Evolutionary conservation across 805 yeast genomes (phyloP).

Genomic region (Brettanomyces bruxellensis): DNA sequence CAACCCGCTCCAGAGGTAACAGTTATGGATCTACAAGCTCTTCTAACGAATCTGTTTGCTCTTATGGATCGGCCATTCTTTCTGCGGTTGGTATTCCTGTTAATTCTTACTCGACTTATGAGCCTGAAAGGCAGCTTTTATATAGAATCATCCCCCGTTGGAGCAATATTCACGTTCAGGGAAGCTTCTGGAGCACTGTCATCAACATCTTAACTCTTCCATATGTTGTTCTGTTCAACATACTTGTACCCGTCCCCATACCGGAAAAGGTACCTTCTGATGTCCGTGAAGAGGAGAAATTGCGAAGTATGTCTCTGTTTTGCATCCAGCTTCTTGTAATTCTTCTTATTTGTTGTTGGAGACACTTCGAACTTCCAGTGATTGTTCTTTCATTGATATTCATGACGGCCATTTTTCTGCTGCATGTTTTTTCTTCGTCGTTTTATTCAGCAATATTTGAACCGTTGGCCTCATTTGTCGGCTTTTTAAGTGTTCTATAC

Average conservation of each 20-base stretch:
- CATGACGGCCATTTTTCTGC: neutral
- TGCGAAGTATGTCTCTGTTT: constrained; percentile 16
- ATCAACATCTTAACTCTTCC: constrained; percentile 19
- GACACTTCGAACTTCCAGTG: neutral
- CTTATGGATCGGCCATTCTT: neutral
- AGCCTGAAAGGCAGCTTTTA: neutral
- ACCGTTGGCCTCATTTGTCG: constrained; percentile 17
- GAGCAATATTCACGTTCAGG: neutral
- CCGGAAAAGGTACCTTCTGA: constrained; percentile 14
- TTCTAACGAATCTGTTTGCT: neutral
- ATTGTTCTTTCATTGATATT: neutral
- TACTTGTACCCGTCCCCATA: constrained; percentile 21
- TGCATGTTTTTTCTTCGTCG: neutral
- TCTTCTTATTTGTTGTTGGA: constrained; percentile 8
- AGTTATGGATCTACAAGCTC: neutral
- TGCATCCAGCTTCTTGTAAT: constrained; percentile 20
- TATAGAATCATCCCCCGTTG: constrained; percentile 1
- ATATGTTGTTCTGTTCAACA: constrained; percentile 14
- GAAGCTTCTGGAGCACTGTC: constrained; percentile 15
- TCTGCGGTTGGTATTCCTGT: constrained; percentile 1
- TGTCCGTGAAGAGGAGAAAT: neutral
- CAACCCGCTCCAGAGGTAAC: neutral
- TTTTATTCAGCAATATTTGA: constrained; percentile 12
- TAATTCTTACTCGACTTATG: neutral
- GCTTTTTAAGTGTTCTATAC: constrained; percentile 21